These are phyloP conservation scores for Raphanus hybrid DNA, from an alignment of 441 rosid genomes.

Conservation along the genomic window DNA sequence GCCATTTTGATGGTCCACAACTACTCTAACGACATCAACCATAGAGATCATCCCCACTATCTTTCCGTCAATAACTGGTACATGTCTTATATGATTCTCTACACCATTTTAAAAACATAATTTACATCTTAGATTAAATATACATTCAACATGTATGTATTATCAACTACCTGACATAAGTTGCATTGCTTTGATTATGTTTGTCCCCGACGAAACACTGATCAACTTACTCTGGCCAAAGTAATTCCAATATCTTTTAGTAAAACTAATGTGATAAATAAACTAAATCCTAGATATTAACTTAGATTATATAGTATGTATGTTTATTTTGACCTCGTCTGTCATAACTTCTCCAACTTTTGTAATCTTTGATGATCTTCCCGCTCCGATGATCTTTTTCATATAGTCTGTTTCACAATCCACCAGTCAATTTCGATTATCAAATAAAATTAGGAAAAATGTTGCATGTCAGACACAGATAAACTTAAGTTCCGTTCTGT, in stretches of 20 bases:
- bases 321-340: slow-evolving; percentile 54
- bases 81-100: slow-evolving; percentile 78
- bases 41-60: slow-evolving; percentile 63
- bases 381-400: slow-evolving; percentile 71
- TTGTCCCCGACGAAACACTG: slow-evolving; percentile 74
- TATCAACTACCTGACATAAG: slow-evolving; percentile 77
- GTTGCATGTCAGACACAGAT: background rate
- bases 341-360: slow-evolving; percentile 91
- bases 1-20: slow-evolving; percentile 8
- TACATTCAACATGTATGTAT: background rate
- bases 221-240: slow-evolving; percentile 64
- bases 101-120: slow-evolving; percentile 17
- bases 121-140: background rate
- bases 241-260: background rate
- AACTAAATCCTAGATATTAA: background rate
- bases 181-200: slow-evolving; percentile 81
- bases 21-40: slow-evolving; percentile 5
- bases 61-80: slow-evolving; percentile 83
- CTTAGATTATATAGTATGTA: background rate
- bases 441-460: background rate
- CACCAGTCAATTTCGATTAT: background rate
- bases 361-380: slow-evolving; percentile 69
- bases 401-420: slow-evolving; percentile 62
- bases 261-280: background rate
- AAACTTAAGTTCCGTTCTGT: background rate